phyloP scores from a whole-genome alignment of 352 stramenopile genomes.

The Blastocystis sp. region DNA sequence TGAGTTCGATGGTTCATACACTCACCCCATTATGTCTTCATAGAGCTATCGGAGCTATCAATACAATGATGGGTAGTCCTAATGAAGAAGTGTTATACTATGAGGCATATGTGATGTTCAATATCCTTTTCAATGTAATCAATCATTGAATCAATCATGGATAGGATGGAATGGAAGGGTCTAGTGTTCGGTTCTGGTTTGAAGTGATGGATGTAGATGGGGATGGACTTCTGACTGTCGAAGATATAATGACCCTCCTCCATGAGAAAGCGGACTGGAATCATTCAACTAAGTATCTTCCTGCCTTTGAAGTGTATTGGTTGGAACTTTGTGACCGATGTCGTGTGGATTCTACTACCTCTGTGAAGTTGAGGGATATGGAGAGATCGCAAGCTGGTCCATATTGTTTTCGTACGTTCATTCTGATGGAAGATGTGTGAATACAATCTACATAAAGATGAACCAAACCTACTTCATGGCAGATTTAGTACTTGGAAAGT shows the following conservation, averaged over 20 bases:
- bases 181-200: conserved; percentile 22
- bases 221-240: neutral
- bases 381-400: neutral
- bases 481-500: neutral
- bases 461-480: neutral
- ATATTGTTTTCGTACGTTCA: conserved; percentile 22
- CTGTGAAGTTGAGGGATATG: neutral
- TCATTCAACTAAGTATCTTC: no score
- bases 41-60: neutral
- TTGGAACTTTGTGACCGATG: conserved; percentile 40
- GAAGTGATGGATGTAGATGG: conserved; percentile 19
- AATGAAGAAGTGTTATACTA: neutral
- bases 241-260: neutral
- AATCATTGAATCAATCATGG: neutral
- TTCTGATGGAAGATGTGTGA: neutral
- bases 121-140: conserved; percentile 39
- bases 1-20: neutral
- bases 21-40: neutral
- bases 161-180: conserved; percentile 48
- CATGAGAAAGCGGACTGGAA: neutral
- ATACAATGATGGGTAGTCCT: neutral
- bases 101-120: conserved; percentile 57
- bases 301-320: neutral
- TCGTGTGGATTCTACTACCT: neutral
- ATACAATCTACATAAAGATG: neutral